Base-by-base conservation (phyloP, 352 stramenopile genomes). In the Phytophthora sansomeana region DNA sequence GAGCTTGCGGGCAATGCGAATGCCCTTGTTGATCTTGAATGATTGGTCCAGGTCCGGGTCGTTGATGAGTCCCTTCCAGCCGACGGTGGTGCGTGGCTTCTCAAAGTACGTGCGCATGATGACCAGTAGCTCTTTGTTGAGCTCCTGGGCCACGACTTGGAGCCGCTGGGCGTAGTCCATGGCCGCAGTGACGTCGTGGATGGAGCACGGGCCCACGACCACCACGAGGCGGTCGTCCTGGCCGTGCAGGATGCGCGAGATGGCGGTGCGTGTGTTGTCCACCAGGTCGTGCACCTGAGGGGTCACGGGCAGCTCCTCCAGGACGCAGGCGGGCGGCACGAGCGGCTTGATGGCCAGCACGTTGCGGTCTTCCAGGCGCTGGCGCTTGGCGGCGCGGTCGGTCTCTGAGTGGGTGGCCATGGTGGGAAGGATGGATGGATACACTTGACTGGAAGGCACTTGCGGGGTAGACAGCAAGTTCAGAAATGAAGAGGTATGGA, bases 81-180 rank as follows among this genome's bases (percentile, higher is more conserved):
- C 87, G 30, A 95, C 75, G 1, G 87, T 95, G 24, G 87, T 95
- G 53, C 87, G 85, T 19, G 87, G 87, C 68, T 95, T 95, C 62
- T 95, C 87, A 59, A 95, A 95, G 79, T 95, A 95, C 28, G 87
- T 91, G 71, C 87, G 83, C 87, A 95, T 95, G 67, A 93, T 87
- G 50, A 95, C 76, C 49, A 93, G 64, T 38, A 95, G 63, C 52
- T 95, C 85, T 10, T 78, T 73, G 26, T 75, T 62, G 4, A 91
- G 68, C 58, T 92, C 79, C 14, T 81, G 67, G 9, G 77, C 77
- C 14, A 95, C 50, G 13, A 56, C 24, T 59, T 89, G 85, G 6
- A 95, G 69, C 1, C 82, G 80, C 19, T 79, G 52, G 1, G 85
- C 85, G 60, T 95, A 95, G 30, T 95, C 85, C 46, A 90, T 77